Conservation (phyloP, 306 rosid genomes). For the Cicer arietinum region DNA sequence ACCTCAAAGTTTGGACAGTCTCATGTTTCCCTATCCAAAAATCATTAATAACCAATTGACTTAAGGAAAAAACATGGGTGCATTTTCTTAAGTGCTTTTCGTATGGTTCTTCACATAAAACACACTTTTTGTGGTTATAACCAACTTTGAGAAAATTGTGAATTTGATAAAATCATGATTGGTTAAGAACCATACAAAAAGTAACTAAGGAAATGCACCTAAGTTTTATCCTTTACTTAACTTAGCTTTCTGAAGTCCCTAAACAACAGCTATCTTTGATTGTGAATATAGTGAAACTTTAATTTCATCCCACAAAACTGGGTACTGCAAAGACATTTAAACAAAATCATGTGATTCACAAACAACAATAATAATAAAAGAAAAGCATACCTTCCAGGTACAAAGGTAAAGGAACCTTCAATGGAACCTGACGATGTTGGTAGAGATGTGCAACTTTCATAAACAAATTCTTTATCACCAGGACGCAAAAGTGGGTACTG, state of each 20-base stretch:
- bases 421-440: slow-evolving; percentile 68
- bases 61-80: background rate
- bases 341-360: background rate
- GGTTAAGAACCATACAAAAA: too few relatives aligned
- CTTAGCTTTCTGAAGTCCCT: slow-evolving; percentile 12
- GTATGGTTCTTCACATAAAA: too few relatives aligned
- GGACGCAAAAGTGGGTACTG: slow-evolving; percentile 84
- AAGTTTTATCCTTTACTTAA: background rate
- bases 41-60: slow-evolving; percentile 23
- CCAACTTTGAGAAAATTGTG: too few relatives aligned
- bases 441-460: slow-evolving; percentile 71
- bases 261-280: slow-evolving; percentile 9
- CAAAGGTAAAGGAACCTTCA: slow-evolving; percentile 89
- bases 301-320: slow-evolving; percentile 7
- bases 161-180: too few relatives aligned
- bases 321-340: too few relatives aligned
- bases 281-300: background rate
- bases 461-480: slow-evolving; percentile 72
- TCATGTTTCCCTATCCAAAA: background rate
- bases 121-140: too few relatives aligned
- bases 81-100: too few relatives aligned
- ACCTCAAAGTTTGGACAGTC: slow-evolving; percentile 13
- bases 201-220: too few relatives aligned
- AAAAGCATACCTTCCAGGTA: slow-evolving; percentile 87
- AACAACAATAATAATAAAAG: background rate